Evolutionary conservation across 305 asterid genomes (phyloP).

Genomic region (Fraxinus xanthoxyloides): DNA sequence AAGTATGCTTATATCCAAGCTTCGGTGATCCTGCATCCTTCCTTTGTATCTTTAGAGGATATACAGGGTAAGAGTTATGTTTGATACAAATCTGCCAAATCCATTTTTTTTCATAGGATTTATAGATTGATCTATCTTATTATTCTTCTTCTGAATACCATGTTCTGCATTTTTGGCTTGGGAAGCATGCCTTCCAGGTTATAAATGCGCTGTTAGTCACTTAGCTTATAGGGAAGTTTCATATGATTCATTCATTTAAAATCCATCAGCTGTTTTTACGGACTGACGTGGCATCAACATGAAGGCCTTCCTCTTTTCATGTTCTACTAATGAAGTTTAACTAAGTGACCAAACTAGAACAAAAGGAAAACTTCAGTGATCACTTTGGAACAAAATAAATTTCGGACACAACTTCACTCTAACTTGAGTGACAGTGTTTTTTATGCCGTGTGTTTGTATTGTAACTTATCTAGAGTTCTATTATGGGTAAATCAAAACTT

Average conservation of each 20-base stretch:
- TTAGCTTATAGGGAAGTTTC: neutral
- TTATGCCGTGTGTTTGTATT: neutral
- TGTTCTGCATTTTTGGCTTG: neutral
- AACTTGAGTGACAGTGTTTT: neutral
- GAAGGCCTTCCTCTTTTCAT: neutral
- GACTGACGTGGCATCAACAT: neutral
- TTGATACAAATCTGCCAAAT: neutral
- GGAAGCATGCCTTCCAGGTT: neutral
- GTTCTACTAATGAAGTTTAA: neutral
- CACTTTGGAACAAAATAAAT: neutral
- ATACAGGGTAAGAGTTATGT: constrained; percentile 37
- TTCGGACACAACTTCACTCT: neutral
- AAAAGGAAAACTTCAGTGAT: neutral
- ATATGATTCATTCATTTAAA: neutral
- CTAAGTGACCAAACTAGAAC: neutral
- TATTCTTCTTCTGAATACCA: neutral
- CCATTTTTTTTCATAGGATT: neutral
- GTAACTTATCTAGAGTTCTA: neutral
- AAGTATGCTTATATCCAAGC: constrained; percentile 45
- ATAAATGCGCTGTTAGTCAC: neutral
- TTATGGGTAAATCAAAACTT: neutral
- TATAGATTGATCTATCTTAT: neutral
- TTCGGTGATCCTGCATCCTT: constrained; percentile 59
- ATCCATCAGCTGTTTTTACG: neutral
- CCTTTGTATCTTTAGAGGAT: constrained; percentile 49